phyloP scores from a whole-genome alignment of 331 rosid genomes.

The Cydonia oblonga region DNA sequence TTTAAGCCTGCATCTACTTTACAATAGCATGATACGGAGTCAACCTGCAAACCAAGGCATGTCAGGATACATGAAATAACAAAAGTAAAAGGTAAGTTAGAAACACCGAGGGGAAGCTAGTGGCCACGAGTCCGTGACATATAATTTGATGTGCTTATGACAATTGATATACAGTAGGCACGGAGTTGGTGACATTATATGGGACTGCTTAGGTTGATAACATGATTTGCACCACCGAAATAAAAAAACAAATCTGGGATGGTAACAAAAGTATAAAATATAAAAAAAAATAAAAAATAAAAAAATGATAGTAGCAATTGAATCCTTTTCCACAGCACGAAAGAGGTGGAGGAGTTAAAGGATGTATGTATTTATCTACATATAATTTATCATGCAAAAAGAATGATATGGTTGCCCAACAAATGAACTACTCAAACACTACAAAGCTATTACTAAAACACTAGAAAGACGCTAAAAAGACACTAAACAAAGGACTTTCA shows the following conservation, averaged over 20 bases:
- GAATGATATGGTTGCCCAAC: background rate
- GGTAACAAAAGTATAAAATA: background rate
- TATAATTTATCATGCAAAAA: background rate
- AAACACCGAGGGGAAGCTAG: background rate
- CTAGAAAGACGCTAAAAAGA: background rate
- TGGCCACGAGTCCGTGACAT: background rate
- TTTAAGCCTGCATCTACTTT: slow-evolving; percentile 92
- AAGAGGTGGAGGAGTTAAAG: background rate
- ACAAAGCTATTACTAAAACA: background rate
- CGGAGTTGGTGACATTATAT: background rate
- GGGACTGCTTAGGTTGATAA: background rate
- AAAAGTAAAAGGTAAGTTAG: background rate
- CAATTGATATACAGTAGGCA: background rate
- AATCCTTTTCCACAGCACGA: background rate
- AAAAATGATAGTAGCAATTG: background rate
- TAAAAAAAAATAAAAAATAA: too few species aligned
- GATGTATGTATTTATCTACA: background rate
- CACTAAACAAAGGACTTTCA: background rate
- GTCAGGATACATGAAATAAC: slow-evolving; percentile 22
- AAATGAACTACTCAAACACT: background rate
- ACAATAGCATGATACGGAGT: slow-evolving; percentile 95
- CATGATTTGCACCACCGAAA: background rate
- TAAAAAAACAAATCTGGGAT: background rate
- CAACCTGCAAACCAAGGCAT: slow-evolving; percentile 54
- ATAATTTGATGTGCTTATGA: background rate